Evolutionary conservation across 2,329 filamentous ascomycete species (phyloP).

Genomic region (Plenodomus lindquistii): DNA sequence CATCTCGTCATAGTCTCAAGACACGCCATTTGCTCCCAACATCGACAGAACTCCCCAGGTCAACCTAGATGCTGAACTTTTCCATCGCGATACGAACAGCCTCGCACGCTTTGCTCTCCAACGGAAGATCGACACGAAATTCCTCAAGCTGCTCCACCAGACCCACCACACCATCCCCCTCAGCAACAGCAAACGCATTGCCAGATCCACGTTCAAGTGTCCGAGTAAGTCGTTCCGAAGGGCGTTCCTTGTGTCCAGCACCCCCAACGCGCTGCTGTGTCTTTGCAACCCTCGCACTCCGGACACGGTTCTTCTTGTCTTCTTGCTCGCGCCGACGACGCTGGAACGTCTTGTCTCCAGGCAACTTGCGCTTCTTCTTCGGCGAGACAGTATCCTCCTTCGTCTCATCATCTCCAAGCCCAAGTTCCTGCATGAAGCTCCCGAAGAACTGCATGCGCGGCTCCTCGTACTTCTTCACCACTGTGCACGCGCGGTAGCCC

Average conservation of each 20-base stretch:
- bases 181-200: not conserved
- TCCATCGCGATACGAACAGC: not conserved
- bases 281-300: not conserved
- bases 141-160: not conserved
- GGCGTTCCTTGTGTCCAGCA: not conserved
- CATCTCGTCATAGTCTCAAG: too few relatives aligned
- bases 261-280: not conserved
- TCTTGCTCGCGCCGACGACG: too few relatives aligned
- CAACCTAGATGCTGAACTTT: not conserved
- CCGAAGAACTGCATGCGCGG: conserved; percentile 12
- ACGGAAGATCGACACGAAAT: too few relatives aligned
- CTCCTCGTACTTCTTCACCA: conserved; percentile 8
- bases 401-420: conserved; percentile 8
- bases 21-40: not conserved
- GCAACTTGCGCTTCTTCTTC: conserved; percentile 5
- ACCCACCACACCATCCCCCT: not conserved
- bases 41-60: not conserved
- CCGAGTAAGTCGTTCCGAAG: not conserved
- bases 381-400: not conserved
- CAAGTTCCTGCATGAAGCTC: conserved; percentile 10
- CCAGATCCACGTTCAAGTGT: not conserved
- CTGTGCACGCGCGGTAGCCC: conserved; percentile 6
- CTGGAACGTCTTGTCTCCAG: not conserved
- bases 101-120: not conserved
- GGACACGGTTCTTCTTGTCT: not conserved